A percentile compares a stretch with the other conserved stretches of the same genome.
Conservation (phyloP, 1,284 basidiomycete genomes). For the Pseudozyma hubeiensis region DNA sequence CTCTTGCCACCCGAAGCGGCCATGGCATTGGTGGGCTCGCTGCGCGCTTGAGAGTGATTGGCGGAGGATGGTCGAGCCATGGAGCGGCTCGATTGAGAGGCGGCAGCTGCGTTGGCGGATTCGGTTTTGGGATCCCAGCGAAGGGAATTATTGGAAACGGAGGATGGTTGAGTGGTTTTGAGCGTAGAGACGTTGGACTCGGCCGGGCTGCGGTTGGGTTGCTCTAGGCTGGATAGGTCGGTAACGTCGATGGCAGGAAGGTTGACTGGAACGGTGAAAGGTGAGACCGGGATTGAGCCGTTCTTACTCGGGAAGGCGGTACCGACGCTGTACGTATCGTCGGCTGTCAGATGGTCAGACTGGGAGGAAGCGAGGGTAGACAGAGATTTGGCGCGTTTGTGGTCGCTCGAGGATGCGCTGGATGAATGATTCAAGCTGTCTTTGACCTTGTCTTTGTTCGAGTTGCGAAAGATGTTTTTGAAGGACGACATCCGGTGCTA, state of each 20-base stretch:
- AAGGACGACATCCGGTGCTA: slow-evolving; percentile 36
- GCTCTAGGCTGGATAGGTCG: slow-evolving; percentile 29
- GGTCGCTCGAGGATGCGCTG: slow-evolving; percentile 8
- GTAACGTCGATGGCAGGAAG: slow-evolving; percentile 47
- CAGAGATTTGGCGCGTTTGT: slow-evolving; percentile 22
- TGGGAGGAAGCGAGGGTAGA: slow-evolving; percentile 2
- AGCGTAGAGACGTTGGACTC: slow-evolving; percentile 22
- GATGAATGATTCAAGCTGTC: slow-evolving; percentile 12
- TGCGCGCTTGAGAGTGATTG: slow-evolving; percentile 20
- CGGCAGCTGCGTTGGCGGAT: background rate
- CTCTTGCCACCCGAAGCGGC: slow-evolving; percentile 14
- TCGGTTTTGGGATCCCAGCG: slow-evolving; percentile 3
- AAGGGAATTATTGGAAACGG: background rate
- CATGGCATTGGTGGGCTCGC: slow-evolving; percentile 16
- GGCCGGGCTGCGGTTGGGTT: slow-evolving; percentile 3
- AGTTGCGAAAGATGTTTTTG: slow-evolving; percentile 48
- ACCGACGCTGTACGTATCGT: slow-evolving; percentile 9
- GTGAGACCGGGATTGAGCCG: slow-evolving; percentile 36
- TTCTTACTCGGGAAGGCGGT: slow-evolving; percentile 4
- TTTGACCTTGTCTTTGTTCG: slow-evolving; percentile 14
- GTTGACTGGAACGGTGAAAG: slow-evolving; percentile 24
- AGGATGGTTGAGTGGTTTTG: slow-evolving; percentile 1
- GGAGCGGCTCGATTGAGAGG: slow-evolving; percentile 10
- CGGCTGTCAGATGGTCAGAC: slow-evolving; percentile 6
- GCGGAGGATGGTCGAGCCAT: slow-evolving; percentile 36